Base-by-base conservation (phyloP, 768 basidiomycete species). In the Psilocybe cubensis region DNA sequence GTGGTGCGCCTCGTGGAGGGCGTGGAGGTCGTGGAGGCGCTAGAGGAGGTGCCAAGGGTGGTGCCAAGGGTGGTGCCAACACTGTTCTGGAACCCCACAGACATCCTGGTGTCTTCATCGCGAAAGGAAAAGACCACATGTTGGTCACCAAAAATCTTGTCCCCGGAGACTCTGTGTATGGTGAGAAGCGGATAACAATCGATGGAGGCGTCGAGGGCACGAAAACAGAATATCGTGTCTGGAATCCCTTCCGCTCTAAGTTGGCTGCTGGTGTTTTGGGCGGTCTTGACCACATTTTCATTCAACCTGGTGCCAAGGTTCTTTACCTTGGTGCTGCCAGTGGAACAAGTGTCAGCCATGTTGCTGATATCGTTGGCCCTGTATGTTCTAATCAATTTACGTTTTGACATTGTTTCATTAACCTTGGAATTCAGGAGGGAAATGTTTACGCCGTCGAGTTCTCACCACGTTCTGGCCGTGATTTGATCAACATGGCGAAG, bases 241-340 rank as follows among this genome's bases (percentile, higher is more conserved):
- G 97, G 97, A 99, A 99, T 79, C 97, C 97, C 45, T 99, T 99
- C 87, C 84, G 97, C 63, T 87, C 84, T 70, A 99, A 98, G 81
- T 74, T 99, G 63, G 97, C 97, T 27, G 97, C 97, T 33, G 97
- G 97, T 73, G 92, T 98, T 48, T 79, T 98, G 58, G 93, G 95
- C 61, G 97, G 97, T 68, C 78, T 99, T 74, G 97, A 98, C 68
- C 77, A 93, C 56, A 94, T 98, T 66, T 95, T 82, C 76, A 94
- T 99, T 70, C 83, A 79, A 54, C 97, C 97, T 24, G 97, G 97
- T 58, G 87, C 89, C 66, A 98, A 97, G 80, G 96, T 98, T 44
- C 77, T 99, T 55, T 99, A 98, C 77, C 85, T 99, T 60, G 97
- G 97, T 72, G 97, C 97, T 53, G 97, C 97, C 1, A 94, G 92